phyloP scores from a whole-genome alignment of 306 rosid species.

The Cicer cuneatum region DNA sequence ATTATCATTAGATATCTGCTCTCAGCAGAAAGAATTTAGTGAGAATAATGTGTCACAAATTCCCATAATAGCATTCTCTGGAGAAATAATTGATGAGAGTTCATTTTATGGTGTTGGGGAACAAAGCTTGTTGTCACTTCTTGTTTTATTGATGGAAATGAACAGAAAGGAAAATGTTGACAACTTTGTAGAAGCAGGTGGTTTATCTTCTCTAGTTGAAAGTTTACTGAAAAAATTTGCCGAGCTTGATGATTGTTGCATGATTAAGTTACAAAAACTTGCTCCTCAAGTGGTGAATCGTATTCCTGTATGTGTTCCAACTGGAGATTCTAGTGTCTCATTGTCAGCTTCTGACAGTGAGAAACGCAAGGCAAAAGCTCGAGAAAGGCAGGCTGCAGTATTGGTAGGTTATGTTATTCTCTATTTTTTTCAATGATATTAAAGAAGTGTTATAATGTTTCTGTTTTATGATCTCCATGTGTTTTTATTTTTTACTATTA shows the following conservation, averaged over 20 bases:
- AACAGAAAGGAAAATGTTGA: slow-evolving; percentile 60
- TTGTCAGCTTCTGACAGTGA: slow-evolving; percentile 71
- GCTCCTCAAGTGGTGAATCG: slow-evolving; percentile 75
- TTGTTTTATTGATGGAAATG: slow-evolving; percentile 78
- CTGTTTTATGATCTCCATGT: slow-evolving; percentile 1
- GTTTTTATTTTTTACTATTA: slow-evolving; percentile 17
- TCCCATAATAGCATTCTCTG: slow-evolving; percentile 73
- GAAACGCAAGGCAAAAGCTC: slow-evolving; percentile 93
- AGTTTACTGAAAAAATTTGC: slow-evolving; percentile 85
- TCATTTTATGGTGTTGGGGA: slow-evolving; percentile 61
- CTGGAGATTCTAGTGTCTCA: slow-evolving; percentile 51
- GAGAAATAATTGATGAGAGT: slow-evolving; percentile 61
- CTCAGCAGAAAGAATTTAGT: slow-evolving; percentile 64
- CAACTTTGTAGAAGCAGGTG: slow-evolving; percentile 65
- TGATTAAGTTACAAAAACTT: slow-evolving; percentile 70
- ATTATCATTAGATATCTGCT: slow-evolving; percentile 76
- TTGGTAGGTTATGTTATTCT: slow-evolving; percentile 56
- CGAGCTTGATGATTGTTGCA: slow-evolving; percentile 73
- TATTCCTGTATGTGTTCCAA: slow-evolving; percentile 53
- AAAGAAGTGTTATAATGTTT: slow-evolving; percentile 3
- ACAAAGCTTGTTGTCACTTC: slow-evolving; percentile 89
- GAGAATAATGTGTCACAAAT: slow-evolving; percentile 53
- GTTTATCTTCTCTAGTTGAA: slow-evolving; percentile 71
- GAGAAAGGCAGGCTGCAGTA: slow-evolving; percentile 95
- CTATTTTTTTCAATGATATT: slow-evolving; percentile 26